Evolutionary conservation across 2,329 filamentous ascomycete species (phyloP), one percentile per base, ranked within the genome.

Genomic region (Stagonosporopsis cucurbitacearum): DNA sequence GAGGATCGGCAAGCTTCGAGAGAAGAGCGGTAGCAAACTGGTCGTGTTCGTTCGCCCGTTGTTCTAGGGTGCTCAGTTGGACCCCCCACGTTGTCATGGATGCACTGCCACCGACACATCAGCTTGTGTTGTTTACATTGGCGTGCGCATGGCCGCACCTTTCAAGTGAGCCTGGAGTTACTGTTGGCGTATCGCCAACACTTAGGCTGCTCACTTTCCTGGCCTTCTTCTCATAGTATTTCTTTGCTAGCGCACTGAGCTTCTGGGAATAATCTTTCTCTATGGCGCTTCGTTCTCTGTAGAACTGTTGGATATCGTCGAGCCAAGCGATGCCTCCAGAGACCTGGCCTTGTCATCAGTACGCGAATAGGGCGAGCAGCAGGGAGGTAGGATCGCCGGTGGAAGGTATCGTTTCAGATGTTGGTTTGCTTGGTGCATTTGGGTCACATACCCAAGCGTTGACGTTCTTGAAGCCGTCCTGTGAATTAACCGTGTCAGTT

Each of bases 1-100:
- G 79, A 4, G 95, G 93, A 56, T 96, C 92, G 50, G 93, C 93
- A 32, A 99, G 85, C 66, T 92, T 88, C 33, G 83, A 82, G 50
- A 96, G 77, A 58, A 99, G 82, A 55, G 94, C 90, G 58, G 85
- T 88, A 35, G 88, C 89, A 73, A 90, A 96, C 64, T 87, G 86
- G 65, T 97, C 94, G 77, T 97, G 93, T 76, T 98, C 94, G 60
- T 87, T 84, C 36, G 95, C 95, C 66, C 92, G 87, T 39, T 88
- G 86, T 78, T 99, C 96, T 63, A 98, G 84, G 0, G 93, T 96
- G 26, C 86, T 93, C 50, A 99, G 84, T 76, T 98, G 95, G 4
- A 93, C 95, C 12, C 91, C 89, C 95, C 95, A 99, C 49, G 94
- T 99, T 23, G 94, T 98, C 73, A 99, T 85, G 20, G 94, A 98